Conservation (phyloP, 2,329 filamentous ascomycete genomes). For the Sporothrix mexicana region DNA sequence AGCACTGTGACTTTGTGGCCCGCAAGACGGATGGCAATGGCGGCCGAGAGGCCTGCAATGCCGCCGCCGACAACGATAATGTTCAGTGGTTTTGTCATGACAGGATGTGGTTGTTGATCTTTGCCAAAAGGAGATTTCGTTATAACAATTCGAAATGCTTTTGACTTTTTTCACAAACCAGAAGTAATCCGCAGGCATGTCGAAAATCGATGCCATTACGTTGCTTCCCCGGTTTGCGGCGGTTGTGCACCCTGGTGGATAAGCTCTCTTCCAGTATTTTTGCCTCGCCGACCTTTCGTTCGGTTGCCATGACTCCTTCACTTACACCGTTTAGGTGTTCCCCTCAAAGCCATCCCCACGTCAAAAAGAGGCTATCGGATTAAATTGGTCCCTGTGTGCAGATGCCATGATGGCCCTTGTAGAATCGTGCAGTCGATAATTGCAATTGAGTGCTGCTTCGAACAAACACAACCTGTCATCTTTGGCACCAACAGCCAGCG, state of each 20-base stretch:
- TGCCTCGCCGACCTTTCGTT: not conserved
- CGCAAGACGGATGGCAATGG: constrained; percentile 30
- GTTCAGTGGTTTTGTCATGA: constrained; percentile 11
- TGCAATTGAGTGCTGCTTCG: too few relatives aligned
- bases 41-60: constrained; percentile 32
- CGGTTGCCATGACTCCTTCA: not conserved
- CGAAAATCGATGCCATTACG: constrained; percentile 11
- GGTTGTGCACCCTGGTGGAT: not conserved
- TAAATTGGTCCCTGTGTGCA: not conserved
- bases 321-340: constrained; percentile 14
- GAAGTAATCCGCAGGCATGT: not conserved
- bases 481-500: not conserved
- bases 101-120: too few relatives aligned
- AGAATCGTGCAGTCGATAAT: not conserved
- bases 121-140: too few relatives aligned
- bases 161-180: not conserved
- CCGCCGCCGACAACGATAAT: constrained; percentile 31
- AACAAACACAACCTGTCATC: too few relatives aligned
- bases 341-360: not conserved
- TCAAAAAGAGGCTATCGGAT: not conserved
- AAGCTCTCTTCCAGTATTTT: constrained; percentile 14
- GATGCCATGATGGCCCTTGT: not conserved
- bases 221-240: not conserved
- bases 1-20: constrained; percentile 33
- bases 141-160: not conserved